Percentiles rank a stretch among this genome's conserved stretches.
Evolutionary conservation across 148 eudicot genomes (phyloP).

Genomic region (Silene uniflora): DNA sequence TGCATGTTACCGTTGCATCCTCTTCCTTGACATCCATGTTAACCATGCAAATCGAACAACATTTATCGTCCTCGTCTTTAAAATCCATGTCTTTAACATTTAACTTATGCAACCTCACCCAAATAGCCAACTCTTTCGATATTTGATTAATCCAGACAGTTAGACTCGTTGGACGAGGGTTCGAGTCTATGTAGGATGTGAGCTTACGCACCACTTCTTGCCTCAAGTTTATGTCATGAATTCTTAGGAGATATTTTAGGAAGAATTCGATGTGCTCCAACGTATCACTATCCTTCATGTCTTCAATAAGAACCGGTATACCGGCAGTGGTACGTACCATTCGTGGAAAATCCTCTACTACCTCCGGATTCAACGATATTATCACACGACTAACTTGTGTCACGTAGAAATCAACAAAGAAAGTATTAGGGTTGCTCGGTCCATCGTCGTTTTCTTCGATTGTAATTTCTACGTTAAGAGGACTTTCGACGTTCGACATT

Average conservation of each 20-base stretch:
- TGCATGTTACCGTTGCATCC: background rate
- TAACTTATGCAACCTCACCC: background rate
- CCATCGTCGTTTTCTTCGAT: background rate
- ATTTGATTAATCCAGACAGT: background rate
- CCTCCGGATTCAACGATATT: background rate
- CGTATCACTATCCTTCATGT: too few relatives aligned
- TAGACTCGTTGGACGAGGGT: background rate
- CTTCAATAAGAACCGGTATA: background rate
- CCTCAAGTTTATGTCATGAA: background rate
- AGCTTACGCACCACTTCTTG: background rate
- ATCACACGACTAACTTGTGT: background rate
- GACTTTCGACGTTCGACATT: background rate
- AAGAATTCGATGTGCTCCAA: background rate
- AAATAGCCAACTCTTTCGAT: background rate
- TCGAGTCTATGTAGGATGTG: background rate
- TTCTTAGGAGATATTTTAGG: background rate
- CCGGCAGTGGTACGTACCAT: background rate
- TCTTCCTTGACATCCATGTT: background rate
- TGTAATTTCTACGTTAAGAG: background rate
- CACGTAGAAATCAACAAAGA: background rate
- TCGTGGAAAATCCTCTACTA: background rate
- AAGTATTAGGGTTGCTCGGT: background rate
- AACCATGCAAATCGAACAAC: conserved; percentile 9
- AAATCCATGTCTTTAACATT: background rate
- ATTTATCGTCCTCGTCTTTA: background rate